phyloP scores from a whole-genome alignment of 495 filamentous ascomycete genomes.

The Penicillium crystallinum region DNA sequence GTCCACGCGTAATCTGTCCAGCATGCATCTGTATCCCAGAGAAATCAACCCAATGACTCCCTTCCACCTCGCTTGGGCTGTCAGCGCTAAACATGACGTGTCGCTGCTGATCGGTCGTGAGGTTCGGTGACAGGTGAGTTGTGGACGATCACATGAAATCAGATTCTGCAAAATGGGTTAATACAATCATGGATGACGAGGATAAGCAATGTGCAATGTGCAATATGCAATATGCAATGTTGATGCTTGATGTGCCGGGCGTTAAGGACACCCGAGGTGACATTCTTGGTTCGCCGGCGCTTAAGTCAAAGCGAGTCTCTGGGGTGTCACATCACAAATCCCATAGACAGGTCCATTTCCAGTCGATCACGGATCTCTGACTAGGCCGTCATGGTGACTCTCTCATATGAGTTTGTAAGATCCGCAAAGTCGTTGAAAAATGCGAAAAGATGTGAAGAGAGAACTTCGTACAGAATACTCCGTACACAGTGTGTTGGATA shows the following conservation, averaged over 20 bases:
- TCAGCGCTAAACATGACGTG: constrained; percentile 5
- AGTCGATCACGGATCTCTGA: too few relatives aligned
- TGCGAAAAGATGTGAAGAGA: not conserved
- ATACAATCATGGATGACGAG: too few relatives aligned
- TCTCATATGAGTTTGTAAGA: too few relatives aligned
- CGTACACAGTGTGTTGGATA: not conserved
- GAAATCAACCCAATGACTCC: not conserved
- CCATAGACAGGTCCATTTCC: not conserved
- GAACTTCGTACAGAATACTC: not conserved
- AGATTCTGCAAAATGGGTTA: not conserved
- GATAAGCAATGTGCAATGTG: too few relatives aligned
- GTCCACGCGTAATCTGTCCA: not conserved
- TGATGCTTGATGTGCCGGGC: not conserved
- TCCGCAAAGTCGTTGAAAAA: too few relatives aligned
- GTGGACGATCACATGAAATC: not conserved
- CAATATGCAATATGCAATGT: not conserved
- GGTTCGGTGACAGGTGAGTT: not conserved
- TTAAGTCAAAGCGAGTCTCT: not conserved
- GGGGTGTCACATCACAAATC: not conserved
- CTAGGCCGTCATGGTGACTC: too few relatives aligned
- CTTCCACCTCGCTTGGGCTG: not conserved
- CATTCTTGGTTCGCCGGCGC: too few relatives aligned
- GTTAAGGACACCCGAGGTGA: not conserved
- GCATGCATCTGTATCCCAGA: not conserved
- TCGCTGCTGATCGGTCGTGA: constrained; percentile 4